These are phyloP conservation scores for Aaosphaeria arxii DNA, from an alignment of 2,329 filamentous ascomycete species.

Conservation along the genomic window DNA sequence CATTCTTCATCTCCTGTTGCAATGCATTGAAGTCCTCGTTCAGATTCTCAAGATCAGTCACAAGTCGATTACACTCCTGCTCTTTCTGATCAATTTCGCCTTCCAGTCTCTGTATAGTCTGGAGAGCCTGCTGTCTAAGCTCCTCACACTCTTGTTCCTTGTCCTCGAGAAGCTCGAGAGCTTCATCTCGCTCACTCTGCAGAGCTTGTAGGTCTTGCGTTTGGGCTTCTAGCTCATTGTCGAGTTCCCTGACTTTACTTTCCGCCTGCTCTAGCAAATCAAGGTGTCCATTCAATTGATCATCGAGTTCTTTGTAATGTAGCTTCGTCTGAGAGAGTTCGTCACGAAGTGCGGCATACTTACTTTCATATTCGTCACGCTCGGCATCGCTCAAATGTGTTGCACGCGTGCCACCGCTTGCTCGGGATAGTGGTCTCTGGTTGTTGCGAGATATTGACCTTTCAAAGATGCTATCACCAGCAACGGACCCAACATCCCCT, in stretches of 20 bases:
- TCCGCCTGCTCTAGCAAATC: slow-evolving; percentile 71
- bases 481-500: slow-evolving; percentile 57
- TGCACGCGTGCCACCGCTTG: slow-evolving; percentile 56
- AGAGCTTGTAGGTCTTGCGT: slow-evolving; percentile 77
- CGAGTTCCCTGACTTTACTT: slow-evolving; percentile 60
- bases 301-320: slow-evolving; percentile 83
- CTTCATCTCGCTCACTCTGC: slow-evolving; percentile 83
- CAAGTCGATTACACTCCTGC: slow-evolving; percentile 66
- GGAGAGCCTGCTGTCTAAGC: slow-evolving; percentile 57
- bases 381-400: slow-evolving; percentile 70
- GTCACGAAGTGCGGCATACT: slow-evolving; percentile 79
- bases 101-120: slow-evolving; percentile 57
- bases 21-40: slow-evolving; percentile 88
- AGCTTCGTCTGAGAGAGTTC: slow-evolving; percentile 82
- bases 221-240: slow-evolving; percentile 76
- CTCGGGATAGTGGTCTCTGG: slow-evolving; percentile 70
- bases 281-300: slow-evolving; percentile 75
- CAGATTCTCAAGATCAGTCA: slow-evolving; percentile 69
- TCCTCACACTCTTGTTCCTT: slow-evolving; percentile 53
- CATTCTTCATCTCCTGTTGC: slow-evolving; percentile 88
- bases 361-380: slow-evolving; percentile 81
- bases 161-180: slow-evolving; percentile 68
- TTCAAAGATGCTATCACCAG: slow-evolving; percentile 88
- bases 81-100: slow-evolving; percentile 69
- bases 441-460: slow-evolving; percentile 86